These are phyloP conservation scores for Rhynchospora breviuscula DNA, from an alignment of 176 grass and related monocot species.

Conservation along the genomic window DNA sequence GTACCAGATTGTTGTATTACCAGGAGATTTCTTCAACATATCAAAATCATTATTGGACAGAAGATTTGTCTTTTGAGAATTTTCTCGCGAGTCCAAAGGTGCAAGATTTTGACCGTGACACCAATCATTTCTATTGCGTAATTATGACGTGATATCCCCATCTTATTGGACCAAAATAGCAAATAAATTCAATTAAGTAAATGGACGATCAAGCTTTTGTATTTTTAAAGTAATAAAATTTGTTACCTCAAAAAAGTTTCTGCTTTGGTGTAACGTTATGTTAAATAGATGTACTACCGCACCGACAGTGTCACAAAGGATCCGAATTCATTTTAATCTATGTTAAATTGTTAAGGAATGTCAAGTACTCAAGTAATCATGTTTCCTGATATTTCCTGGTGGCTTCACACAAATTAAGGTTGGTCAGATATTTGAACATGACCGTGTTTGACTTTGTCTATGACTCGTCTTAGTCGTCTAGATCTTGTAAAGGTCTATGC, in stretches of 20 bases:
- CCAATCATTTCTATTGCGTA: no score
- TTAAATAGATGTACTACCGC: not conserved
- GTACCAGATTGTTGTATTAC: not conserved
- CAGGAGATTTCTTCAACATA: constrained; percentile 1
- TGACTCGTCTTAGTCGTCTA: not conserved
- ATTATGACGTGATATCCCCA: not conserved
- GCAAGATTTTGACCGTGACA: constrained; percentile 1
- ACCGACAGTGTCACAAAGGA: not conserved
- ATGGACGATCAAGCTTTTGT: not conserved
- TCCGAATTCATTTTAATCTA: not conserved
- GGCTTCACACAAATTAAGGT: not conserved
- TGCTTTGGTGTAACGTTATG: not conserved
- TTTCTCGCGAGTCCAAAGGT: constrained; percentile 2
- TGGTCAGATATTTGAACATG: not conserved
- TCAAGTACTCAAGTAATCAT: not conserved
- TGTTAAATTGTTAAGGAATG: no score
- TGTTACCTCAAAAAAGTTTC: no score
- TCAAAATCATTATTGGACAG: not conserved
- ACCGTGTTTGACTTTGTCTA: not conserved
- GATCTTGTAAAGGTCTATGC: not conserved
- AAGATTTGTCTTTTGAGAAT: not conserved
- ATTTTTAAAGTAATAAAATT: no score
- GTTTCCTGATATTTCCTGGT: not conserved
- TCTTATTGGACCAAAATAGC: not conserved
- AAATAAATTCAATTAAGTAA: not conserved